phyloP scores from a whole-genome alignment of 2,329 filamentous ascomycete genomes.

The Colletotrichum orchidophilum region DNA sequence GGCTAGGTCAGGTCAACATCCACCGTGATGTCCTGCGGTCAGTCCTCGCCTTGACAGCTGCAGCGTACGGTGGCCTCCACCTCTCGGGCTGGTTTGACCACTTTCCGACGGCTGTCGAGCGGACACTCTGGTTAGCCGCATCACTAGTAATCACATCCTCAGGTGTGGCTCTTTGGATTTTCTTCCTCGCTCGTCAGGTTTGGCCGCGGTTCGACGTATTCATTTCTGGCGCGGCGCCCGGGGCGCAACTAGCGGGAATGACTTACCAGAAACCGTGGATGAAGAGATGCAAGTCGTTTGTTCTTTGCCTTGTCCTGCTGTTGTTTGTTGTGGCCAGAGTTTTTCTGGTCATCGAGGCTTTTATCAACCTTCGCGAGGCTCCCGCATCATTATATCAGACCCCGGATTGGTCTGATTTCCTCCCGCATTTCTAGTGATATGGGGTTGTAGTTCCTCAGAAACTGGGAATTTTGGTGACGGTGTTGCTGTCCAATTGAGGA shows the following conservation, averaged over 20 bases:
- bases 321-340: constrained; percentile 33
- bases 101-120: constrained; percentile 37
- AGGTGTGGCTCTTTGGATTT: constrained; percentile 11
- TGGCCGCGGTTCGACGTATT: constrained; percentile 33
- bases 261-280: constrained; percentile 12
- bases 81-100: constrained; percentile 40
- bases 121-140: constrained; percentile 37
- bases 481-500: background rate
- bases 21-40: constrained; percentile 29
- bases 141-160: constrained; percentile 34
- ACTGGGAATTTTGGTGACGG: background rate
- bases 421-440: constrained; percentile 35
- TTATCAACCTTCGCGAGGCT: constrained; percentile 37
- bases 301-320: background rate
- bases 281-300: background rate
- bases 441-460: background rate
- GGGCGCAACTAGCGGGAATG: background rate
- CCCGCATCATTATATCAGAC: constrained; percentile 36
- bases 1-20: constrained; percentile 27
- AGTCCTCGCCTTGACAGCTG: constrained; percentile 23
- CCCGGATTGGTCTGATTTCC: constrained; percentile 37
- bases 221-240: constrained; percentile 22
- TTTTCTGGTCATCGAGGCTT: constrained; percentile 38
- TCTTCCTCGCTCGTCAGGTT: constrained; percentile 31
- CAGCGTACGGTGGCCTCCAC: constrained; percentile 35